These are phyloP conservation scores for Canavalia gladiata DNA, from an alignment of 306 rosid species.

Conservation along the genomic window DNA sequence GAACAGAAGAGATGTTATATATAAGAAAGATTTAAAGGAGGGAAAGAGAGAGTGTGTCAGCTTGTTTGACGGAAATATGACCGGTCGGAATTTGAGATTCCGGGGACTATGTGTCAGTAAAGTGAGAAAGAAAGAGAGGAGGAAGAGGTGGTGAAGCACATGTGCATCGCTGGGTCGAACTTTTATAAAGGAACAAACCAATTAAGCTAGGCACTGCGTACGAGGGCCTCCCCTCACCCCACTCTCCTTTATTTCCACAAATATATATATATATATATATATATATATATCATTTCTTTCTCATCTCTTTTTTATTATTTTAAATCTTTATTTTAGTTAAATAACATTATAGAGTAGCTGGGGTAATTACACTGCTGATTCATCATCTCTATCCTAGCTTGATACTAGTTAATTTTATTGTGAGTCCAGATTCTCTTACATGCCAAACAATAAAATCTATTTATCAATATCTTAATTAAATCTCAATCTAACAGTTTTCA, in stretches of 20 bases:
- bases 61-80: slow-evolving; percentile 43
- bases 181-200: slow-evolving; percentile 30
- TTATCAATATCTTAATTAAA: too few species aligned
- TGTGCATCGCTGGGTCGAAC: slow-evolving; percentile 43
- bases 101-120: slow-evolving; percentile 38
- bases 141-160: not conserved
- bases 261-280: not conserved
- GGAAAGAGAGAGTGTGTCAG: slow-evolving; percentile 53
- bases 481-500: too few species aligned
- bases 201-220: not conserved
- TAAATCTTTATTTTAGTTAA: too few species aligned
- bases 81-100: slow-evolving; percentile 49
- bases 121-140: not conserved
- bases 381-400: too few species aligned
- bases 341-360: too few species aligned
- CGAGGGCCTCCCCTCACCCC: not conserved
- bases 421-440: too few species aligned
- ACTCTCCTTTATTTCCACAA: not conserved
- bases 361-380: too few species aligned
- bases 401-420: too few species aligned
- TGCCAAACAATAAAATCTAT: too few species aligned
- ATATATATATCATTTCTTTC: not conserved
- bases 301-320: not conserved
- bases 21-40: slow-evolving; percentile 32
- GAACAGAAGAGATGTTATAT: not conserved